Conservation (phyloP, 2,329 filamentous ascomycete genomes). For the Penicillium sp. region DNA sequence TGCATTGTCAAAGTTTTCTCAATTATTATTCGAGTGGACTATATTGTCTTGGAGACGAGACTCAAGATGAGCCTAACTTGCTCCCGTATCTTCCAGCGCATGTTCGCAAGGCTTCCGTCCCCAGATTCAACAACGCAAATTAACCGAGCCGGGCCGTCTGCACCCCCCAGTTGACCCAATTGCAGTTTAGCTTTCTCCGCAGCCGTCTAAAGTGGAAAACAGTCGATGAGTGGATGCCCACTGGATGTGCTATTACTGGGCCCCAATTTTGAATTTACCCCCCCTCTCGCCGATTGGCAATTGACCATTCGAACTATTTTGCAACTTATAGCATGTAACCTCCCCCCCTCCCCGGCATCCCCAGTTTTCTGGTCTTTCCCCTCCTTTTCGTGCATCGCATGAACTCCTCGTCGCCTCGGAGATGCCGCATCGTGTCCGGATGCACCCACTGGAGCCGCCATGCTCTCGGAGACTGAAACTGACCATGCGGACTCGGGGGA, state of each 20-base stretch:
- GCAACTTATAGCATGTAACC: background rate
- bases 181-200: constrained; percentile 1
- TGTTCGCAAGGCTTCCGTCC: background rate
- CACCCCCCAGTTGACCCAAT: constrained; percentile 5
- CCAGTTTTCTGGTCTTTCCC: constrained; percentile 3
- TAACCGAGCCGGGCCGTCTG: constrained; percentile 14
- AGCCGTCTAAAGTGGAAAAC: background rate
- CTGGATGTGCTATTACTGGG: background rate
- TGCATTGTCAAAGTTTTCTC: too few species aligned
- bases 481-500: constrained; percentile 26
- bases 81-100: background rate
- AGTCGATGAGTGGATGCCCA: too few species aligned
- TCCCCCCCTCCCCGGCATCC: background rate
- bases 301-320: background rate
- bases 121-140: constrained; percentile 3
- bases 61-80: background rate
- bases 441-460: constrained; percentile 44
- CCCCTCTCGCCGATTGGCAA: constrained; percentile 6
- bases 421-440: constrained; percentile 6
- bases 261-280: background rate
- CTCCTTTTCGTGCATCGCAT: constrained; percentile 10
- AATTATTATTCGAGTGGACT: too few species aligned
- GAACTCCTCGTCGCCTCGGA: constrained; percentile 7
- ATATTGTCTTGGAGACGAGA: too few species aligned
- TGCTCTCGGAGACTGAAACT: constrained; percentile 32